These are phyloP conservation scores for Fabrea salina DNA, from an alignment of 169 alveolate genomes.

Conservation along the genomic window DNA sequence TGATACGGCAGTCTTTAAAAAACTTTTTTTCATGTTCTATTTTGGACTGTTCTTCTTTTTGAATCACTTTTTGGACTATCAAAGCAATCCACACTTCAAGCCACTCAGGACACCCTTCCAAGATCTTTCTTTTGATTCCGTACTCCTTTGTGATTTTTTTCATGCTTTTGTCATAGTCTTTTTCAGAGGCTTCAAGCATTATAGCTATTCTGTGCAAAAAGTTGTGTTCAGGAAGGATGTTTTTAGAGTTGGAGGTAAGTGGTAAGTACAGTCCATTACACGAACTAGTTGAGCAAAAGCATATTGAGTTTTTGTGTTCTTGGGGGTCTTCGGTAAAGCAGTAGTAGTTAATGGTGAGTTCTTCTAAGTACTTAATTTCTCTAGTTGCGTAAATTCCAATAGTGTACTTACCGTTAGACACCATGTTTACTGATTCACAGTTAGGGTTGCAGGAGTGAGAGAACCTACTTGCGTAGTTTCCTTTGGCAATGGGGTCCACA, in stretches of 20 bases:
- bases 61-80: not conserved
- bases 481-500: conserved; percentile 82
- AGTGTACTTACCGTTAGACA: conserved; percentile 71
- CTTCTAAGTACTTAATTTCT: conserved; percentile 80
- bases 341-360: conserved; percentile 82
- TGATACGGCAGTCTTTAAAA: conserved; percentile 63
- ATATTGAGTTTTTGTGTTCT: conserved; percentile 77
- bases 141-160: not conserved
- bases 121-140: not conserved
- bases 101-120: conserved; percentile 11
- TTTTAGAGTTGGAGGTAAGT: conserved; percentile 32
- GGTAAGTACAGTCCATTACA: conserved; percentile 62
- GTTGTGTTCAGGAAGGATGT: conserved; percentile 64
- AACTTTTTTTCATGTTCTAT: not conserved
- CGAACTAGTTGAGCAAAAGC: conserved; percentile 72
- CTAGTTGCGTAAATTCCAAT: conserved; percentile 85
- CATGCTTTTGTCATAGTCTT: not conserved
- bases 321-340: conserved; percentile 82
- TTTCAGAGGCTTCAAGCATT: conserved; percentile 53
- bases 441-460: conserved; percentile 85
- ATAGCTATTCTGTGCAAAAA: conserved; percentile 70
- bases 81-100: not conserved
- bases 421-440: conserved; percentile 79
- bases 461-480: conserved; percentile 78
- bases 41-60: not conserved